Evolutionary conservation across 176 grass and related monocot genomes (phyloP).

Genomic region (Paspalum notatum): DNA sequence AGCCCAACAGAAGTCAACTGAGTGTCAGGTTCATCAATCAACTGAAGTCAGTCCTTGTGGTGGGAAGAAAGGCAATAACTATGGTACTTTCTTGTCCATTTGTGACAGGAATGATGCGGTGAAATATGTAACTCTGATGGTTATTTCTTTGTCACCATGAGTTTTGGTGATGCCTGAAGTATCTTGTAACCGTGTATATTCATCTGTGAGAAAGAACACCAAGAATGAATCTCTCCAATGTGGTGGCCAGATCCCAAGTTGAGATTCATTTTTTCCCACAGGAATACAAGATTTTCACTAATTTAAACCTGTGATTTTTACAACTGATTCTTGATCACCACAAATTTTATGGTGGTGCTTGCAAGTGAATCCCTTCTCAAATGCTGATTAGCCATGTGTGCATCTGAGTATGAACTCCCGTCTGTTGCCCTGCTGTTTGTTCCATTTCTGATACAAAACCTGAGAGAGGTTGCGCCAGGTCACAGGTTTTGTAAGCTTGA

Average conservation of each 20-base stretch:
- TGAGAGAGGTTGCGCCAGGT: no score
- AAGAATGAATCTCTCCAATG: neutral
- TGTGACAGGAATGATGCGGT: neutral
- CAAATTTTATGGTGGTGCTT: neutral
- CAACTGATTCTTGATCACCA: neutral
- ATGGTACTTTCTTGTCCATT: neutral
- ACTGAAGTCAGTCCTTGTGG: neutral
- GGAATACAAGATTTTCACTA: neutral
- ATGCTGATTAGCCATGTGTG: no score
- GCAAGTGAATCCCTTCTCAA: neutral
- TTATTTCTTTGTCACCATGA: neutral
- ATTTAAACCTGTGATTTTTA: neutral
- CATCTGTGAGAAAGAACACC: neutral
- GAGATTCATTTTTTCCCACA: neutral
- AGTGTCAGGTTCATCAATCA: neutral
- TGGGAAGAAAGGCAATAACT: neutral
- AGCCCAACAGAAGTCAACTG: constrained; percentile 21
- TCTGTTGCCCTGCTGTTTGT: no score
- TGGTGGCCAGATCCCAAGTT: neutral
- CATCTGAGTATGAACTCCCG: no score
- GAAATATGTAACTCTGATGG: neutral
- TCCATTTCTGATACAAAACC: no score
- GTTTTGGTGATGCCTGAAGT: neutral
- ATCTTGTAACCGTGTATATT: constrained; percentile 19
- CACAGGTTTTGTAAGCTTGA: no score